Base-by-base conservation (phyloP, 192 early-diverging fungal genomes). In the Geranomyces variabilis region DNA sequence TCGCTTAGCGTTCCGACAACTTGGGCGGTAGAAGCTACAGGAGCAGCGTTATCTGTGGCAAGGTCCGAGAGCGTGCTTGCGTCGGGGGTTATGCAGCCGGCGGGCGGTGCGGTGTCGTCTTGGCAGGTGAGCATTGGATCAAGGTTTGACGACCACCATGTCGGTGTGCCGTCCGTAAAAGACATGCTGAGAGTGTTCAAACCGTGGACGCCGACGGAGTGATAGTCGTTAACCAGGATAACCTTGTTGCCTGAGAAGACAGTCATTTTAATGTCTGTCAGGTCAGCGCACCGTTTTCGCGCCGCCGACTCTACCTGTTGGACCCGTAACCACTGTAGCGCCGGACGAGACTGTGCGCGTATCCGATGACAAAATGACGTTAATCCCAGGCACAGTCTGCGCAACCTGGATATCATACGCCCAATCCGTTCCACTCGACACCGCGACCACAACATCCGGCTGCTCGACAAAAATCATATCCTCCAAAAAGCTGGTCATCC, bases 371-470 rank as follows among this genome's bases (percentile, higher is more conserved):
- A 47, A 29, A 29, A 72, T 62, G 24, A 72, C 47, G 49, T 72
- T 61, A 9, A 72, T 72, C 0, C 70, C 70, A 9, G 70, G 62
- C 36, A 72, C 48, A 22, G 17, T 53, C 19, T n/a, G 22, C 33
- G 70, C 70, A 48, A 72, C 46, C 13, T 22, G 15, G 5, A 62
- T 17, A 46, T 72, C 70, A 21, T 34, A 24, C 12, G n/a, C 9
- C 3, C n/a, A 22, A 9, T 36, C 41, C 12, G 29, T 47, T 9
- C 33, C 46, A 33, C 36, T 4, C 28, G 70, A 51, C 8, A 72
- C 12, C 2, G 61, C 59, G 28, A 72, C 51, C 0, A 72, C 60
- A 41, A 72, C 61, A 48, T 72, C 70, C 8, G 70, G 70, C 12
- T 12, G 15, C 62, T 72, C 70, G 0, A 31, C n/a, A 31, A 64